Conservation (phyloP, 2,329 filamentous ascomycete species). For the Sphaerostilbella broomeana region DNA sequence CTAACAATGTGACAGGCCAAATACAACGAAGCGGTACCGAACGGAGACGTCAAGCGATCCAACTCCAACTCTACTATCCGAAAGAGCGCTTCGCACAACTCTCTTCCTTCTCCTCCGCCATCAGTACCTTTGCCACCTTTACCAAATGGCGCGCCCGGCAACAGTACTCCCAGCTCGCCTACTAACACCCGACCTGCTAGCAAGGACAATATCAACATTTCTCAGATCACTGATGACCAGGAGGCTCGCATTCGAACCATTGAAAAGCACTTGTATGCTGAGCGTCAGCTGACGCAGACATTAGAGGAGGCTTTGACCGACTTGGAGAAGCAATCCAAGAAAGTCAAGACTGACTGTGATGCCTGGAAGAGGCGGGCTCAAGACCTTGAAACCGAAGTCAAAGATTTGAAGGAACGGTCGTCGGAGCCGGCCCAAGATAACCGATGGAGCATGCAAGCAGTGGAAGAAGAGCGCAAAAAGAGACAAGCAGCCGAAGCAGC, state of each 20-base stretch:
- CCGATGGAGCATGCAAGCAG: constrained; percentile 72
- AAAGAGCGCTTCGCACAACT: constrained; percentile 76
- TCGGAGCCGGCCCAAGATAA: constrained; percentile 45
- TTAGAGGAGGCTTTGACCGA: constrained; percentile 94
- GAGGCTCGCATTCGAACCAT: constrained; percentile 92
- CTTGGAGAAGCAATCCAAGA: constrained; percentile 84
- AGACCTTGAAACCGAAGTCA: constrained; percentile 66
- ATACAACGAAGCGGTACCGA: constrained; percentile 44
- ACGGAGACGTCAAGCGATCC: constrained; percentile 47
- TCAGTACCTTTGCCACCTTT: constrained; percentile 93
- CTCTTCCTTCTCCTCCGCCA: constrained; percentile 86
- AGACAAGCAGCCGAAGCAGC: constrained; percentile 85
- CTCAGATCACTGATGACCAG: constrained; percentile 87
- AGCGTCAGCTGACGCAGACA: constrained; percentile 92
- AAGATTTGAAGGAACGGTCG: constrained; percentile 52
- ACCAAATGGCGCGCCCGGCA: constrained; percentile 52
- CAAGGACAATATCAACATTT: constrained; percentile 62
- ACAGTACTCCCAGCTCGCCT: constrained; percentile 41
- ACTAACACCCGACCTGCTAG: constrained; percentile 65
- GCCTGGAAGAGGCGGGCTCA: constrained; percentile 81
- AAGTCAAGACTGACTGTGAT: constrained; percentile 85
- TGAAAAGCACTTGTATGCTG: constrained; percentile 91
- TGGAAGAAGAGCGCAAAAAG: constrained; percentile 95
- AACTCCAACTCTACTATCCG: constrained; percentile 66
- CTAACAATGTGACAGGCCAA: constrained; percentile 45